Base-by-base conservation (phyloP, 1,284 basidiomycete genomes). In the Marasmius fiardii region DNA sequence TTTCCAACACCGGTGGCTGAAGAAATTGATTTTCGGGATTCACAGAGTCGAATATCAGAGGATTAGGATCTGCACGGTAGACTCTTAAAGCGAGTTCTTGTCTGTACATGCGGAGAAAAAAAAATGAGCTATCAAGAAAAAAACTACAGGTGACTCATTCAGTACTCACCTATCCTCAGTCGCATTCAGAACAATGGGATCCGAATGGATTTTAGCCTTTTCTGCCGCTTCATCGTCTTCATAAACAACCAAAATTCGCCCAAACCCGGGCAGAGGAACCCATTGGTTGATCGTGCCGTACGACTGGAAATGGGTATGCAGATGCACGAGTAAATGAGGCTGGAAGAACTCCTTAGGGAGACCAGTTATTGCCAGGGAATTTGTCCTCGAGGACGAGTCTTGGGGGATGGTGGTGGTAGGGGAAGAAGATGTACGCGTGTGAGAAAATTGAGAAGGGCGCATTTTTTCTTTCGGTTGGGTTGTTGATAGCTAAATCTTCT, bases 211-310 rank as follows among this genome's bases (percentile, higher is more conserved):
- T 68, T 90, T 90, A 1, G 84, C 88, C 28, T 68, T 67, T 66
- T 91, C 90, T 0, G 85, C 89, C 56, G 80, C 74, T 37, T 82
- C 79, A 21, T 87, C 84, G 5, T 71, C 67, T 24, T 80, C 77
- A 67, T 88, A 97, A 0, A 95, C 92, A 28, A 94, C 71, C 45
- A 97, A 82, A 33, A 93, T 87, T 20, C 94, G 78, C 0, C 85
- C 83, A 64, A 96, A 90, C 2, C 82, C 83, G n/a, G 80, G 81
- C 10, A 97, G 71, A 6, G 93, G 92, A 1, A 90, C 92, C 93
- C 93, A 97, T 63, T 88, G 82, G 64, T 90, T 86, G 18, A 97
- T 82, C 28, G 78, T 72, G 16, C 94, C 95, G 65, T 86, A 93
- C 0, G 76, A 68, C 4, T 74, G 74, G 66, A 95, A 95, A 64